Percentiles rank a stretch among this genome's conserved stretches.
phyloP scores from a whole-genome alignment of 2,329 filamentous ascomycete genomes.

The Ceratocystis huliohia region DNA sequence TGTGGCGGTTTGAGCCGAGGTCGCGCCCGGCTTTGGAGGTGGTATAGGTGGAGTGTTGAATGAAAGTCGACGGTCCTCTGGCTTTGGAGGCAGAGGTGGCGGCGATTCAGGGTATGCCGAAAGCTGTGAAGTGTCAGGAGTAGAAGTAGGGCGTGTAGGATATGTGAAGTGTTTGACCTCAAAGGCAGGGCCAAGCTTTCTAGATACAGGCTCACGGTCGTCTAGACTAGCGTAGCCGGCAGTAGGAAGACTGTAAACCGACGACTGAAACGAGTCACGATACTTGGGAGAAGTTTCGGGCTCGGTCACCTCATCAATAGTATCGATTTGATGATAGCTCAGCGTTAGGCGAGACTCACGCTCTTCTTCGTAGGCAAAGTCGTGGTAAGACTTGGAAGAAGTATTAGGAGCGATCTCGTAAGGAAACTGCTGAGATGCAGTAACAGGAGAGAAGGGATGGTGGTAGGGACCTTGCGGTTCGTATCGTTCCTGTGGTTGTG shows the following conservation, averaged over 20 bases:
- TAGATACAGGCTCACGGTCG: slow-evolving; percentile 18
- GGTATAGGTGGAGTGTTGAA: slow-evolving; percentile 21
- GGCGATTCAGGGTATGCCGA: slow-evolving; percentile 24
- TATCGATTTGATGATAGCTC: slow-evolving; percentile 20
- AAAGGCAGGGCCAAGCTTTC: slow-evolving; percentile 20
- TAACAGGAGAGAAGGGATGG: neutral
- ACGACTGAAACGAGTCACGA: slow-evolving; percentile 20
- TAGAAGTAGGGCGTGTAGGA: slow-evolving; percentile 1
- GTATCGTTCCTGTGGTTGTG: neutral
- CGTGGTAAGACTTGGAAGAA: slow-evolving; percentile 11
- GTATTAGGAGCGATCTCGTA: slow-evolving; percentile 12
- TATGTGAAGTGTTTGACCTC: slow-evolving; percentile 15
- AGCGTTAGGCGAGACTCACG: slow-evolving; percentile 17
- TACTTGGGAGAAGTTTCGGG: slow-evolving; percentile 21
- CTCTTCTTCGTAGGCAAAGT: slow-evolving; percentile 15
- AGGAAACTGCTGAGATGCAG: neutral
- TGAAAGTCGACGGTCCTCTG: slow-evolving; percentile 19
- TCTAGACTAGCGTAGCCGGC: slow-evolving; percentile 8
- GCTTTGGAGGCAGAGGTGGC: slow-evolving; percentile 27
- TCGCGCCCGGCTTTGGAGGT: slow-evolving; percentile 8
- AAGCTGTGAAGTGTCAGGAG: slow-evolving; percentile 1
- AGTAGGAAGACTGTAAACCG: slow-evolving; percentile 19
- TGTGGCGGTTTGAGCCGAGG: slow-evolving; percentile 15
- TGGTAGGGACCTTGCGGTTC: slow-evolving; percentile 3
- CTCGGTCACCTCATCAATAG: slow-evolving; percentile 20